Conservation (phyloP, 78 protist genomes). For the Carpediemonas membranifera region DNA sequence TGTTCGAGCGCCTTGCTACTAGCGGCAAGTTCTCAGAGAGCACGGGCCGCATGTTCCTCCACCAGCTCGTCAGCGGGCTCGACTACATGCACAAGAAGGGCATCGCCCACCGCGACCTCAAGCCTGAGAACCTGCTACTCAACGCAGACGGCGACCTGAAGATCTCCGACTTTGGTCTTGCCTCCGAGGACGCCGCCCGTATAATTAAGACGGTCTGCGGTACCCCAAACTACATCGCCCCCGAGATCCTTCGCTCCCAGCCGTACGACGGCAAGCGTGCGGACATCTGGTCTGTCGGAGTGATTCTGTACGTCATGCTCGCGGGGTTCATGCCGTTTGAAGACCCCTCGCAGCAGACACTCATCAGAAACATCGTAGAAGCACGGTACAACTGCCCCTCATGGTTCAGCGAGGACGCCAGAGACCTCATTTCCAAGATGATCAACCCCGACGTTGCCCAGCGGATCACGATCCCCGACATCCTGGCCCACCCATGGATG, state of each 20-base stretch:
- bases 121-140: constrained; percentile 12
- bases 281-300: constrained; percentile 21
- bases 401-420: constrained; percentile 42
- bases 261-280: background rate
- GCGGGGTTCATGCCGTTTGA: constrained; percentile 16
- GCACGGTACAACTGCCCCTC: constrained; percentile 35
- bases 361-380: background rate
- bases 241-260: constrained; percentile 1
- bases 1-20: constrained; percentile 3
- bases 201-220: background rate
- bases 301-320: constrained; percentile 4
- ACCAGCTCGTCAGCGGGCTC: constrained; percentile 1
- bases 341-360: background rate
- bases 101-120: constrained; percentile 7
- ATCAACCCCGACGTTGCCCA: constrained; percentile 81
- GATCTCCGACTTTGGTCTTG: constrained; percentile 14
- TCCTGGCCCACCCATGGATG: constrained; percentile 11
- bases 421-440: constrained; percentile 71
- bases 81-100: background rate
- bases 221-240: constrained; percentile 25
- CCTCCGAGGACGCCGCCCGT: too few species aligned
- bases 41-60: background rate
- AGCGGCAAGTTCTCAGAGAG: too few species aligned
- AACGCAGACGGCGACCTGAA: background rate
- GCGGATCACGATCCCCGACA: constrained; percentile 53